Evolutionary conservation across 179 eudicot species (phyloP).

Genomic region (Dionaea muscipula): DNA sequence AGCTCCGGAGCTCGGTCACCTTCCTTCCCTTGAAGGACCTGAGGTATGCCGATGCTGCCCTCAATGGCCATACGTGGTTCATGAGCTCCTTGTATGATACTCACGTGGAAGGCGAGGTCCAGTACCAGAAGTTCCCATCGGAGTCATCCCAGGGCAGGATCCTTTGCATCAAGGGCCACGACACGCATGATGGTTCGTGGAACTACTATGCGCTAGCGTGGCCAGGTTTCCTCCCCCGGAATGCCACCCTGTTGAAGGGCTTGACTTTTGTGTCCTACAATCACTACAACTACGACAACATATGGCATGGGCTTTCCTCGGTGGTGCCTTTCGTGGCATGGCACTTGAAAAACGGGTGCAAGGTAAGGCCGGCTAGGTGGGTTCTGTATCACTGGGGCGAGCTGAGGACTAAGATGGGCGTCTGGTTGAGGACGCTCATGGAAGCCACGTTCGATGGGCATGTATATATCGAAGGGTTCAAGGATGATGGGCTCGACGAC

Average conservation of each 20-base stretch:
- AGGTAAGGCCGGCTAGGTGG: conserved; percentile 33
- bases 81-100: conserved; percentile 71
- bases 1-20: conserved; percentile 39
- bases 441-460: conserved; percentile 24
- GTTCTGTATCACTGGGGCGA: conserved; percentile 72
- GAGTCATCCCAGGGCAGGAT: conserved; percentile 39
- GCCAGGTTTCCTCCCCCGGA: conserved; percentile 23
- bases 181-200: conserved; percentile 58
- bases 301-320: conserved; percentile 60
- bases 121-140: conserved; percentile 63
- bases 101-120: conserved; percentile 54
- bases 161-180: conserved; percentile 55
- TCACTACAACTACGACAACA: conserved; percentile 27
- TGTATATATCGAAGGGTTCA: conserved; percentile 16
- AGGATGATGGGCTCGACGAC: conserved; percentile 13
- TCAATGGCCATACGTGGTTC: conserved; percentile 77
- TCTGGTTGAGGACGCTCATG: conserved; percentile 25
- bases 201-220: conserved; percentile 39
- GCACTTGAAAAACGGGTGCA: conserved; percentile 27
- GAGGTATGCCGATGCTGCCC: conserved; percentile 33
- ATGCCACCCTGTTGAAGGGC: conserved; percentile 25
- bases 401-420: conserved; percentile 36
- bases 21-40: conserved; percentile 72
- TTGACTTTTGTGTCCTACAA: conserved; percentile 30
- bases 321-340: conserved; percentile 29